These are phyloP conservation scores for Ampelomyces quisqualis DNA, from an alignment of 2,329 filamentous ascomycete genomes.

Conservation along the genomic window DNA sequence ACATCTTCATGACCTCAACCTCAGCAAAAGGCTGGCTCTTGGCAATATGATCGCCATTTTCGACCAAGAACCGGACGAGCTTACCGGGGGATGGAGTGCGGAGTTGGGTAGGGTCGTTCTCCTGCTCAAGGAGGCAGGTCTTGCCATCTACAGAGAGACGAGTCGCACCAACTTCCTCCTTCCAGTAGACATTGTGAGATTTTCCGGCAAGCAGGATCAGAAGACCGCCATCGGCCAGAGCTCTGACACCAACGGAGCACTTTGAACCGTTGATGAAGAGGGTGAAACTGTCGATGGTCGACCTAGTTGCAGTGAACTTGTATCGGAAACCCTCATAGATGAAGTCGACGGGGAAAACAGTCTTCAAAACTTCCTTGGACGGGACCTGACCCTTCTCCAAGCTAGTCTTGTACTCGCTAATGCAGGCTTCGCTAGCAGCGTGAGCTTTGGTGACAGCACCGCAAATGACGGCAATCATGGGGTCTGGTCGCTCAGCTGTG, in stretches of 20 bases:
- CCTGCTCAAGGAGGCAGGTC: conserved; percentile 95
- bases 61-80: conserved; percentile 95
- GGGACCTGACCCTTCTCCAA: conserved; percentile 97
- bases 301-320: conserved; percentile 96
- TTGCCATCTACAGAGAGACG: conserved; percentile 96
- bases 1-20: conserved; percentile 99
- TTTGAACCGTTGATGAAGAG: conserved; percentile 99
- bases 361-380: conserved; percentile 94
- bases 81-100: conserved; percentile 94
- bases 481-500: conserved; percentile 91
- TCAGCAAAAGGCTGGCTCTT: conserved; percentile 93
- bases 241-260: conserved; percentile 87
- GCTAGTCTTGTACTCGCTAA: conserved; percentile 81
- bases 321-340: conserved; percentile 97
- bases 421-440: conserved; percentile 85
- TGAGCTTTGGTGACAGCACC: conserved; percentile 95
- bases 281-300: conserved; percentile 90
- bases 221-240: conserved; percentile 89
- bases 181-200: conserved; percentile 99
- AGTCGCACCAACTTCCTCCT: conserved; percentile 94
- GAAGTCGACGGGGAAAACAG: conserved; percentile 95
- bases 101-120: conserved; percentile 97
- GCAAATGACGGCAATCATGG: conserved; percentile 89
- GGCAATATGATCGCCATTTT: conserved; percentile 89
- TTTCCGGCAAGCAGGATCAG: conserved; percentile 86